Percentiles rank a stretch among this genome's conserved stretches.
Evolutionary conservation across 2,329 filamentous ascomycete genomes (phyloP).

Genomic region (Fusarium hostae): DNA sequence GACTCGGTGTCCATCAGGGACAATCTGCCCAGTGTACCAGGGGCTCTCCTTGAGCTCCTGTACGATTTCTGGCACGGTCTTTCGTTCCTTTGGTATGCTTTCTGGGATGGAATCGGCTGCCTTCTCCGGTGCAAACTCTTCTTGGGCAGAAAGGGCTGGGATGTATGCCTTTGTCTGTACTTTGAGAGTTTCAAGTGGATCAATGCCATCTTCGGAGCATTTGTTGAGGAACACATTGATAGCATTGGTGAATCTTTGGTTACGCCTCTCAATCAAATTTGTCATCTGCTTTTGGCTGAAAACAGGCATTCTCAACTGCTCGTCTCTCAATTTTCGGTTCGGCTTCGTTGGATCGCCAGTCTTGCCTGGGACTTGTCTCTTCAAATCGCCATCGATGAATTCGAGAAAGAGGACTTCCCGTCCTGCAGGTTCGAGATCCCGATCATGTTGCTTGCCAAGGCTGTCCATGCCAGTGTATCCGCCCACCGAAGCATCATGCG

Average conservation of each 20-base stretch:
- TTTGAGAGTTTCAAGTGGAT: constrained; percentile 75
- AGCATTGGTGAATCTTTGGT: constrained; percentile 82
- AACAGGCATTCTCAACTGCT: constrained; percentile 89
- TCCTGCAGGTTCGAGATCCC: constrained; percentile 45
- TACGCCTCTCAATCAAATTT: constrained; percentile 87
- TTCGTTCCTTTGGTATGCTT: constrained; percentile 82
- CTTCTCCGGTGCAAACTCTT: constrained; percentile 44
- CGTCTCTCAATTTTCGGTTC: constrained; percentile 75
- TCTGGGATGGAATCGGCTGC: constrained; percentile 66
- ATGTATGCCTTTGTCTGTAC: constrained; percentile 69
- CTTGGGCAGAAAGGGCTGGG: constrained; percentile 65
- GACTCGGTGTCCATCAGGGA: constrained; percentile 90
- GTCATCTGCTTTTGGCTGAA: constrained; percentile 95
- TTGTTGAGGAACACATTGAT: constrained; percentile 80
- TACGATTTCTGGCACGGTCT: constrained; percentile 85
- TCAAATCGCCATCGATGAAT: constrained; percentile 91
- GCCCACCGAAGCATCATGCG: constrained; percentile 67
- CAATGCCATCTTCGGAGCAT: constrained; percentile 71
- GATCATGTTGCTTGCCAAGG: constrained; percentile 46
- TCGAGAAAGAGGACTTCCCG: constrained; percentile 88
- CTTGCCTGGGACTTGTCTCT: constrained; percentile 77
- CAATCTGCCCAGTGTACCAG: constrained; percentile 93
- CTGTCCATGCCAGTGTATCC: constrained; percentile 63
- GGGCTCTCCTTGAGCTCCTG: constrained; percentile 81
- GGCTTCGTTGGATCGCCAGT: constrained; percentile 78